Conservation (phyloP, 177 flowering plant species). For the Vitis hybrid region DNA sequence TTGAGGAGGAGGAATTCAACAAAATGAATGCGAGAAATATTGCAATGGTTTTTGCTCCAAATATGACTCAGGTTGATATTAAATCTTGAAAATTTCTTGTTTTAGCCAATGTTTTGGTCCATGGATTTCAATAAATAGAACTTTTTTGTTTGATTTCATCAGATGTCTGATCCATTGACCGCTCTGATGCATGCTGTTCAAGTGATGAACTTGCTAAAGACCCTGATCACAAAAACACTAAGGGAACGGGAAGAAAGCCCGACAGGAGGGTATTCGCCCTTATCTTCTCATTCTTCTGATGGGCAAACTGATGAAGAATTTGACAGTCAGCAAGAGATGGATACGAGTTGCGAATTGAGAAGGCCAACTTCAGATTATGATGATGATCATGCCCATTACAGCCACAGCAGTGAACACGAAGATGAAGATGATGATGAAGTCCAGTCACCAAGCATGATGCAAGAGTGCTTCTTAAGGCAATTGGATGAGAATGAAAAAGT, state of each 20-base stretch:
- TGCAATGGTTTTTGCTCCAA: constrained; percentile 98
- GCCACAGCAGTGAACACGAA: constrained; percentile 33
- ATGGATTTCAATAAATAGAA: constrained; percentile 1
- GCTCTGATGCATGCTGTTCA: constrained; percentile 98
- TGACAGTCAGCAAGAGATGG: constrained; percentile 64
- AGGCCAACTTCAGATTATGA: constrained; percentile 46
- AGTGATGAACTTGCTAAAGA: constrained; percentile 97
- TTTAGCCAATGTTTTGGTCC: not conserved
- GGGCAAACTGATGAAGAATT: constrained; percentile 46
- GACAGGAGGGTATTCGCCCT: constrained; percentile 63
- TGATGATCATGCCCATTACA: constrained; percentile 29
- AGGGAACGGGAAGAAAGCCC: constrained; percentile 68
- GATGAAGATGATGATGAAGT: constrained; percentile 32
- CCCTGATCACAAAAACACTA: constrained; percentile 66
- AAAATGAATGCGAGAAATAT: constrained; percentile 98
- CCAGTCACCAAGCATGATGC: constrained; percentile 48
- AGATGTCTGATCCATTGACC: constrained; percentile 97
- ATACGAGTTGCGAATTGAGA: constrained; percentile 57
- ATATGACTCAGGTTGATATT: constrained; percentile 87
- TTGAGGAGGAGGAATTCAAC: constrained; percentile 85
- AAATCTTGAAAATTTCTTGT: not conserved
- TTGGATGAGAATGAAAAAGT: constrained; percentile 40
- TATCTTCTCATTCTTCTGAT: constrained; percentile 58
- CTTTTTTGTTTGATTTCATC: constrained; percentile 6
- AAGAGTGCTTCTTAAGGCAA: constrained; percentile 68